These are phyloP conservation scores for Rhodomyrtus tomentosa DNA, from an alignment of 345 rosid genomes.

Conservation along the genomic window DNA sequence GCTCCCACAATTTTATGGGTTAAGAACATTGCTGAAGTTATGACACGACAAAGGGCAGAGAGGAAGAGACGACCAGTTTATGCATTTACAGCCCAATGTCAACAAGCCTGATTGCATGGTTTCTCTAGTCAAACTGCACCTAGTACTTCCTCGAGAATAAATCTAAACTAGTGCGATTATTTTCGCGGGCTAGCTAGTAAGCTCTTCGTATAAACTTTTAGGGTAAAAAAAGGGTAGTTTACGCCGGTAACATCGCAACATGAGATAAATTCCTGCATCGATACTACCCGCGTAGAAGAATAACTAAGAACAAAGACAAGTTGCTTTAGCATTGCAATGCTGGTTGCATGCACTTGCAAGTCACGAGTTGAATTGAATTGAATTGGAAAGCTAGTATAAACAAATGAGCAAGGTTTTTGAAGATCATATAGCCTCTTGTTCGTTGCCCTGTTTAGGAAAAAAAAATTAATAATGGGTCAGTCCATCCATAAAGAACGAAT, in stretches of 20 bases:
- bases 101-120: too few species aligned
- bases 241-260: too few species aligned
- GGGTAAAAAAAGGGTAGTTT: neutral
- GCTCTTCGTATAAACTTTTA: neutral
- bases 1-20: too few species aligned
- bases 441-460: too few species aligned
- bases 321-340: neutral
- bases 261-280: neutral
- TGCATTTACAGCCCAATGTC: too few species aligned
- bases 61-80: too few species aligned
- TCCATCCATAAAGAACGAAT: too few species aligned
- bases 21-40: too few species aligned
- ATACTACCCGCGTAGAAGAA: neutral
- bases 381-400: neutral
- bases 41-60: too few species aligned
- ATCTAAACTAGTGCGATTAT: neutral
- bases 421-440: neutral
- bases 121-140: too few species aligned
- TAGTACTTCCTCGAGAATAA: too few species aligned
- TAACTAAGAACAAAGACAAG: neutral
- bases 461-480: too few species aligned
- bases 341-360: neutral
- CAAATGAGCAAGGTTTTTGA: neutral
- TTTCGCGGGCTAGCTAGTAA: neutral
- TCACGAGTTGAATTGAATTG: neutral